Percentiles rank a stretch among this genome's conserved stretches.
Evolutionary conservation across 78 protist genomes (phyloP).

Genomic region (Diacronema lutheri): DNA sequence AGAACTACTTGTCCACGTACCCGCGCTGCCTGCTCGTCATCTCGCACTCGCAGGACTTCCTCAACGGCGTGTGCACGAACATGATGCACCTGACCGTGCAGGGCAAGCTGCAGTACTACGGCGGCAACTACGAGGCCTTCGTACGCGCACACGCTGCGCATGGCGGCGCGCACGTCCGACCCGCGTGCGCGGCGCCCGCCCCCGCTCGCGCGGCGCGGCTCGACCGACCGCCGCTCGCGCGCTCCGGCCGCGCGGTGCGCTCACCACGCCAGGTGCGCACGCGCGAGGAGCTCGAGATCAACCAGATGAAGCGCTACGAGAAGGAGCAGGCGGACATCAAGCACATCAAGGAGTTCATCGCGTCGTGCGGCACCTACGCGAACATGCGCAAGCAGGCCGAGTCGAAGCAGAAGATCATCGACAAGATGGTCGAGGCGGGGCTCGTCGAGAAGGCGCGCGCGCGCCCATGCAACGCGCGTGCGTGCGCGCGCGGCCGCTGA

Average conservation of each 20-base stretch:
- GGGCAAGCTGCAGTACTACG: conserved; percentile 59
- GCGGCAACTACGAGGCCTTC: conserved; percentile 65
- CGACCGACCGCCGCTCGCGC: neutral
- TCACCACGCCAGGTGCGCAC: too few species aligned
- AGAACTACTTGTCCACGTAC: conserved; percentile 72
- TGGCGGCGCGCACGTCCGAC: too few species aligned
- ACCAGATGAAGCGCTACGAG: conserved; percentile 74
- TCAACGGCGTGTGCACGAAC: conserved; percentile 84
- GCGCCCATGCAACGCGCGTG: neutral
- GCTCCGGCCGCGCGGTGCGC: conserved; percentile 48
- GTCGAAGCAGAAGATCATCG: conserved; percentile 68
- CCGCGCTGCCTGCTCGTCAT: conserved; percentile 70
- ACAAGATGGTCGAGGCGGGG: conserved; percentile 86
- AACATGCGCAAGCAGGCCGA: conserved; percentile 39
- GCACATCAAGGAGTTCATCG: conserved; percentile 82
- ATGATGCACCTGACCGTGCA: conserved; percentile 72
- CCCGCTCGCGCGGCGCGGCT: neutral
- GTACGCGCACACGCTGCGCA: too few species aligned
- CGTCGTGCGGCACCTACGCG: conserved; percentile 18
- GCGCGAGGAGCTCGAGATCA: conserved; percentile 62
- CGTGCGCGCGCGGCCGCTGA: too few species aligned
- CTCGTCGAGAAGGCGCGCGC: conserved; percentile 70
- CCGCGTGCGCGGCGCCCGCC: neutral
- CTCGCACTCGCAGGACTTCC: conserved; percentile 81
- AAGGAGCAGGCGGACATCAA: conserved; percentile 88